A percentile compares a stretch with the other conserved stretches of the same genome.
phyloP scores from a whole-genome alignment of 2,329 filamentous ascomycete genomes.

The Colletotrichum abscissum region DNA sequence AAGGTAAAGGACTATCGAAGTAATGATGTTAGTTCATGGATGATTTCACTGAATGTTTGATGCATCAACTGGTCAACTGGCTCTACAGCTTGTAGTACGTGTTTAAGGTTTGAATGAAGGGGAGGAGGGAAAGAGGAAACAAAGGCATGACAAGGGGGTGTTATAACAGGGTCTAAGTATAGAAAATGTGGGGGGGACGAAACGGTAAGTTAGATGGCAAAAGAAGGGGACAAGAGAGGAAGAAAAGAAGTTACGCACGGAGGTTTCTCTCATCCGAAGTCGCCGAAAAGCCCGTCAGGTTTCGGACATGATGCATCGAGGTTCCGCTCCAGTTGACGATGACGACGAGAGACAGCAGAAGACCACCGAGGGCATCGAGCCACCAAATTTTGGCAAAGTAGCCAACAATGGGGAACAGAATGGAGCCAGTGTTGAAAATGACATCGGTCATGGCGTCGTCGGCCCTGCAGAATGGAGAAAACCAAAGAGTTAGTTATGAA shows the following conservation, averaged over 20 bases:
- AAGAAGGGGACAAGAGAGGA: neutral
- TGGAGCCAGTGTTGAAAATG: constrained; percentile 90
- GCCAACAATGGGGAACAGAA: constrained; percentile 85
- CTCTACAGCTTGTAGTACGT: neutral
- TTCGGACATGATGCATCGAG: constrained; percentile 80
- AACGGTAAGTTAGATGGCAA: constrained; percentile 3
- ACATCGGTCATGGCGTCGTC: constrained; percentile 76
- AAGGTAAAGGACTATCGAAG: constrained; percentile 75
- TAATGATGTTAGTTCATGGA: neutral
- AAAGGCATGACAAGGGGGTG: neutral
- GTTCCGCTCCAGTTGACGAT: constrained; percentile 84
- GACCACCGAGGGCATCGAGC: constrained; percentile 83
- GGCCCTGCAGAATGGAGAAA: constrained; percentile 47
- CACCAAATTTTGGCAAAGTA: constrained; percentile 85
- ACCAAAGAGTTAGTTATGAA: constrained; percentile 21
- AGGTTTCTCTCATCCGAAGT: constrained; percentile 86
- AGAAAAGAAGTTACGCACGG: constrained; percentile 42
- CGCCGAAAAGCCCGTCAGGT: constrained; percentile 82
- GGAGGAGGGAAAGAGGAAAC: neutral
- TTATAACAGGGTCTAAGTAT: constrained; percentile 9
- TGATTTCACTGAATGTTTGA: neutral
- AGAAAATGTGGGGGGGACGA: constrained; percentile 15
- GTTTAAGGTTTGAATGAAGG: neutral
- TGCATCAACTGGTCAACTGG: neutral
- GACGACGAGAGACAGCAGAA: constrained; percentile 82